Evolutionary conservation across 805 yeast species (phyloP), one percentile per base, ranked within the genome.

Genomic region (Komagataella pseudopastoris): DNA sequence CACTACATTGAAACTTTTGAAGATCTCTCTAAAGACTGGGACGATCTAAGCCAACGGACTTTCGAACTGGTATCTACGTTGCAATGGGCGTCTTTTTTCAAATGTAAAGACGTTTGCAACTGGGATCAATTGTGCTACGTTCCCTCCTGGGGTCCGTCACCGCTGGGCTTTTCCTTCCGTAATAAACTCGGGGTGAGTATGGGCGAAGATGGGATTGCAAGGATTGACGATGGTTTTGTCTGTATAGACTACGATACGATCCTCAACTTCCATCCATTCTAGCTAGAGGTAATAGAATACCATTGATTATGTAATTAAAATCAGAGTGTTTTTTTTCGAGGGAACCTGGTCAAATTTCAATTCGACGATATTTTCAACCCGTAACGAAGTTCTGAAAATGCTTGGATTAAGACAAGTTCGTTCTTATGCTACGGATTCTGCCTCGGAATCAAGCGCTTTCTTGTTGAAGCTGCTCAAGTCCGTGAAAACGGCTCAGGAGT

Each of bases 71-170:
- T 20, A 23, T n/a, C 24, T 4, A n/a, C n/a, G 16, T 18, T 22
- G 16, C 56, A 66, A 48, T 79, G 80, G 80, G 52, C 75, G 5
- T 56, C 67, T 0, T 69, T 67, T 53, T 72, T 71, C 52, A 55
- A 64, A 46, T 78, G 83, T 59, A 56, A 68, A 0, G 50, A 58
- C 2, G 60, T 57, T 3, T 79, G 85, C 60, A 64, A 56, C 0
- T 61, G 64, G 63, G 72, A 76, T 56, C 80, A 76, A 55, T 58
- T 77, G 2, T 80, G 85, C 55, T 78, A 69, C 51, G 71, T 77
- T 14, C 84, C 84, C 1, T 73, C 81, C 0, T 78, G 84, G 84
- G 85, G 74, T 0, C 84, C 83, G 2, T 64, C 74, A 0, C 81
- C 81, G 3, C 47, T 77, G 22, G 75, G 76, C 1, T 71, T 76